Evolutionary conservation across 345 rosid species (phyloP), one percentile per base, ranked within the genome.

Genomic region (Erodium maritimum): DNA sequence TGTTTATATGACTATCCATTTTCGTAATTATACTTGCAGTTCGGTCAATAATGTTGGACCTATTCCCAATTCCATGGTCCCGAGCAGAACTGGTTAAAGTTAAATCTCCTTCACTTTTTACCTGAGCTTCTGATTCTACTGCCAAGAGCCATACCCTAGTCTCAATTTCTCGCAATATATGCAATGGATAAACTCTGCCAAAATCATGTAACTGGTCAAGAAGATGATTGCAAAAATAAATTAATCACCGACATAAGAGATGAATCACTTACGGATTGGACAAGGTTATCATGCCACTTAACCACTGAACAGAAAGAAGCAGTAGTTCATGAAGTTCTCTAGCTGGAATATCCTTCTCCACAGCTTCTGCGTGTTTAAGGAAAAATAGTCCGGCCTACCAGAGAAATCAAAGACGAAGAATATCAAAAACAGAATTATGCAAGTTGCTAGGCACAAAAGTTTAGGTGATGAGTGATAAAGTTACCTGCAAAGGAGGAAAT

Each of bases 71-170:
- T 33, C 18, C 68, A 67, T 69, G 65, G 53, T 75, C 89, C 57
- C 62, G 76, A 53, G 66, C 73, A 56, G 74, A 65, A 72, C 70
- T 61, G 51, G 56, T 67, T 55, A 72, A 71, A 78, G 67, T 73
- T 19, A 75, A 74, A 42, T 82, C 87, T 56, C 95, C 82, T 24
- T 79, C 81, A 75, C 72, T 77, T 69, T 89, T 83, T 69, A 69
- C 65, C 70, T 89, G 88, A 65, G 90, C 91, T 76, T 93, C 99
- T 52, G 99, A 86, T 82, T 89, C 97, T 42, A 93, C 97, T 21
- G 97, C 99, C 75, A 93, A 75, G 21, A 93, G 85, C 99, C 99
- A 89, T 67, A 85, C 97, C 70, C 90, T 82, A 56, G 96, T 89
- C 87, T 93, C 99, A 65, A 89, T 89, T 77, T 93, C 99, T 69